phyloP scores from a whole-genome alignment of 1,139 yeast species.

The Pichia sorboxylosa region DNA sequence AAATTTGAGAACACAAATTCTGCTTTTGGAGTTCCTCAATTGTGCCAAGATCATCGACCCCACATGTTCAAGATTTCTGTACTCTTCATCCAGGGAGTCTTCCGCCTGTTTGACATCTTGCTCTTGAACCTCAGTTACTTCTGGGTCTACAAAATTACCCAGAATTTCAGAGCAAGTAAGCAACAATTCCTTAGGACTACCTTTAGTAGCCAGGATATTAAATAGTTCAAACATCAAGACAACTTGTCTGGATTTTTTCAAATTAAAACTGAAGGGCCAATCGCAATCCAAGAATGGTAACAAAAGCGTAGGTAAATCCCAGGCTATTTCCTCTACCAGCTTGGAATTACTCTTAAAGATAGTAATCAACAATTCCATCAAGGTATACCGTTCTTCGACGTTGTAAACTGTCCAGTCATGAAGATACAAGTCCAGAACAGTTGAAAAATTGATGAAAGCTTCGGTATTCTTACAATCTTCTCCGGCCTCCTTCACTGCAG shows the following conservation, averaged over 20 bases:
- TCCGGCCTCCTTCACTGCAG: conserved; percentile 16
- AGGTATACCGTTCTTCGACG: conserved; percentile 35
- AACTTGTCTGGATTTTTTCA: conserved; percentile 16
- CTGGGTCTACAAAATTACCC: conserved; percentile 23
- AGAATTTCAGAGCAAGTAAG: conserved; percentile 58
- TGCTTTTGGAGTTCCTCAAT: conserved; percentile 2
- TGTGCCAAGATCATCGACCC: neutral
- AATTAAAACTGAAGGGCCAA: conserved; percentile 12
- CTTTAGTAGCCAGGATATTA: conserved; percentile 46
- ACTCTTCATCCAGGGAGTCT: neutral
- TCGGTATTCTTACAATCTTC: conserved; percentile 26
- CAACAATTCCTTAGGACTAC: conserved; percentile 72
- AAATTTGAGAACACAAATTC: conserved; percentile 32
- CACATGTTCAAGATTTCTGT: conserved; percentile 1
- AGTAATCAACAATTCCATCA: conserved; percentile 31
- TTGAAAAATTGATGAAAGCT: conserved; percentile 63
- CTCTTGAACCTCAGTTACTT: conserved; percentile 9
- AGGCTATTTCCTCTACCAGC: conserved; percentile 61
- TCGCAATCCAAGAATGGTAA: conserved; percentile 32
- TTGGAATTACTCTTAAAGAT: conserved; percentile 33
- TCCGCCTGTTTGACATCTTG: conserved; percentile 1
- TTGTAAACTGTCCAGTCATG: conserved; percentile 36
- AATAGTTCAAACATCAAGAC: conserved; percentile 36
- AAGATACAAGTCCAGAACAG: conserved; percentile 54
- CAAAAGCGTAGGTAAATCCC: conserved; percentile 72